Base-by-base conservation (phyloP, 1,284 basidiomycete genomes). In the Sanghuangporus weigelae region DNA sequence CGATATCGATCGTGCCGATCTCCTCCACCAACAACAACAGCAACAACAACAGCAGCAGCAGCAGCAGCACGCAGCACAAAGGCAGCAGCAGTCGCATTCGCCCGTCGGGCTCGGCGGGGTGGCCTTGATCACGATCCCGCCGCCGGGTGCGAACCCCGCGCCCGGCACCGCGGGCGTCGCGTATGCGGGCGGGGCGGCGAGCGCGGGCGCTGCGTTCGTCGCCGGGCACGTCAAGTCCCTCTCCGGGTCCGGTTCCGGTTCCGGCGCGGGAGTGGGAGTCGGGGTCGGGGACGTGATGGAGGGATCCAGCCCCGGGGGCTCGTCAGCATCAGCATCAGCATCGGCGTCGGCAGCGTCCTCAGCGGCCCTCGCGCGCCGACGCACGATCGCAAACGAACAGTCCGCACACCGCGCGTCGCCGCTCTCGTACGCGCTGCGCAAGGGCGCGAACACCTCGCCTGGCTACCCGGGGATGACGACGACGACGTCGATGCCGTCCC, bases 1-100 rank as follows among this genome's bases (percentile, higher is more conserved):
- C 31, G 85, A 89, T 66, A 86, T 89, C 67, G 87, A 89, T 70
- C 79, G 82, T 40, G 84, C 84, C 11, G 77, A 80, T 65, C 77
- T 66, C 76, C 81, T 71, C 67, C 75, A 71, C 68, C 74, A 72
- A 64, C 71, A 67, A 6, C 51, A 59, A 31, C 26, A 31, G 5
- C 26, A 31, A 31, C 26, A 31, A 31, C 26, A 31, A 31, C 26
- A 46, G 21, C 44, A 46, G 12, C 44, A 46, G 1, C 11, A 12
- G 44, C 14, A 42, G 16, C 40, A 42, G 4, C 11, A 16, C 3
- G n/a, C 44, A 0, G 44, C 3, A 14, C 44, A 46, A 14, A 46
- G 44, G n/a, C 31, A 59, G 65, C 67, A 66, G 48, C 53, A 54
- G 10, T 54, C 53, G 53, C 53, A n/a, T 23, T 51, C 50, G n/a